Conservation (phyloP, 805 yeast genomes). For the Blastobotrys robertii region DNA sequence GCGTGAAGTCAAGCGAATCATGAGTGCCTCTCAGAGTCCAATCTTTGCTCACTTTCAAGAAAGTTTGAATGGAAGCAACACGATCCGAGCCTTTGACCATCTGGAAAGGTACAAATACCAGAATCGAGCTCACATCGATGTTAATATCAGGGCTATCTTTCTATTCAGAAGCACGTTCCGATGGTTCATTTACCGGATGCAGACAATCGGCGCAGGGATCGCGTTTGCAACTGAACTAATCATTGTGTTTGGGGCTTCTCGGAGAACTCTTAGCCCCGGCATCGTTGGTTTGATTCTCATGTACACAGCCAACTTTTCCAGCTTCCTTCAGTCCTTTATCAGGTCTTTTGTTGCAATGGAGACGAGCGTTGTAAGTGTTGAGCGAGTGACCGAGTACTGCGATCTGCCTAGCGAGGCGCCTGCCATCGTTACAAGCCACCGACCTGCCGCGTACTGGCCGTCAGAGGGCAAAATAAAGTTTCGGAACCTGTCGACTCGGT, state of each 20-base stretch:
- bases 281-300: conserved; percentile 88
- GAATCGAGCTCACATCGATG: conserved; percentile 54
- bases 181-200: conserved; percentile 94
- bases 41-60: conserved; percentile 79
- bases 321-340: conserved; percentile 92
- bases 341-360: conserved; percentile 98
- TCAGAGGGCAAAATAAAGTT: conserved; percentile 55
- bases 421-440: conserved; percentile 45
- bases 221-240: conserved; percentile 80
- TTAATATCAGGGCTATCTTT: conserved; percentile 84
- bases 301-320: conserved; percentile 88
- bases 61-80: conserved; percentile 65
- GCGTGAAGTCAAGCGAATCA: conserved; percentile 72
- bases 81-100: conserved; percentile 69
- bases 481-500: conserved; percentile 66
- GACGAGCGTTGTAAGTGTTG: conserved; percentile 93
- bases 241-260: conserved; percentile 63
- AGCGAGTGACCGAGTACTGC: conserved; percentile 84
- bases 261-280: conserved; percentile 58
- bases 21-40: conserved; percentile 63
- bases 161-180: conserved; percentile 90
- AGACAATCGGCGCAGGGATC: conserved; percentile 80
- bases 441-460: conserved; percentile 75
- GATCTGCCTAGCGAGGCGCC: conserved; percentile 80
- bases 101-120: conserved; percentile 48